These are phyloP conservation scores for Caulochytrium protostelioides DNA, from an alignment of 371 early-diverging fungal genomes.

Conservation along the genomic window DNA sequence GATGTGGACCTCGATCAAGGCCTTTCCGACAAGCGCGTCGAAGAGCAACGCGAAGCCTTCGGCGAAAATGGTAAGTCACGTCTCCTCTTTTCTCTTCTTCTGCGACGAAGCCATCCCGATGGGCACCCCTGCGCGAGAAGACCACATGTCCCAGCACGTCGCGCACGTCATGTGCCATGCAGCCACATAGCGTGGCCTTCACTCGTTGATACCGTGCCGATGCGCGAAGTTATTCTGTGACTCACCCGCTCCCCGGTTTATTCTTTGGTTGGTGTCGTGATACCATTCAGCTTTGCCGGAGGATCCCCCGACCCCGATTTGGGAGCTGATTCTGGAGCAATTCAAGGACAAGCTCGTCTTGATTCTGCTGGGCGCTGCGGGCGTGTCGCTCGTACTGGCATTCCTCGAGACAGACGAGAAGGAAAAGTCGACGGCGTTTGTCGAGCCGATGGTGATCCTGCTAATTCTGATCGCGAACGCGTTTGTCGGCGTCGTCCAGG, in stretches of 20 bases:
- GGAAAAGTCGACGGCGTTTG: constrained; percentile 57
- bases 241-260: not conserved
- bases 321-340: constrained; percentile 79
- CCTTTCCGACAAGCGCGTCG: constrained; percentile 33
- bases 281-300: constrained; percentile 26
- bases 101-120: not conserved
- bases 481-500: constrained; percentile 87
- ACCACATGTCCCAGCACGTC: not conserved
- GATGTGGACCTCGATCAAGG: constrained; percentile 35
- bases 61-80: constrained; percentile 48
- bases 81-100: not conserved
- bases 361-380: constrained; percentile 76
- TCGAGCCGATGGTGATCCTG: constrained; percentile 89
- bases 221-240: not conserved
- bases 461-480: constrained; percentile 93
- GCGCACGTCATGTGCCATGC: not conserved
- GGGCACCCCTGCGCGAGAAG: not conserved
- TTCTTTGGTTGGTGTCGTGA: not conserved
- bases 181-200: constrained; percentile 1
- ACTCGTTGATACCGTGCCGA: not conserved
- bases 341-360: constrained; percentile 93
- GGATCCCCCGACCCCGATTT: constrained; percentile 63
- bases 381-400: constrained; percentile 77
- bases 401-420: constrained; percentile 49
- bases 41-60: constrained; percentile 27